These are phyloP conservation scores for Cylindrodendrum hubeiense DNA, from an alignment of 2,329 filamentous ascomycete genomes.

Conservation along the genomic window DNA sequence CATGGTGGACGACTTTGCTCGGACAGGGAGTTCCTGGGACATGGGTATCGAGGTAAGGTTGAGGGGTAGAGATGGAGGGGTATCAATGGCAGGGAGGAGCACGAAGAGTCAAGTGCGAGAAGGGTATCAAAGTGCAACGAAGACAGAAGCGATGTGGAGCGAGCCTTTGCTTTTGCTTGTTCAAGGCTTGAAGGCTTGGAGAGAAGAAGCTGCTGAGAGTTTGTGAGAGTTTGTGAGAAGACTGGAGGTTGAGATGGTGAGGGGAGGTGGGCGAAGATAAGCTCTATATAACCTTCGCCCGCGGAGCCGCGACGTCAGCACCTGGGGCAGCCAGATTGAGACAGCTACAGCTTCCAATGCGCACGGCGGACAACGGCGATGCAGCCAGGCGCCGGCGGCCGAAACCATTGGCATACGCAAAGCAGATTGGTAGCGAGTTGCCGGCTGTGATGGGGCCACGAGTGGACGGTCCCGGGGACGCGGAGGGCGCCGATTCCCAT, in stretches of 20 bases:
- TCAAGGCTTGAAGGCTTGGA: constrained; percentile 9
- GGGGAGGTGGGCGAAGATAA: constrained; percentile 18
- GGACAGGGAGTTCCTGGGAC: constrained; percentile 27
- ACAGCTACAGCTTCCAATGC: constrained; percentile 26
- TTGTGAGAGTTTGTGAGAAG: constrained; percentile 10
- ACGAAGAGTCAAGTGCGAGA: neutral
- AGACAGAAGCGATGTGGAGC: neutral
- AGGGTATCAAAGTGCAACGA: constrained; percentile 9
- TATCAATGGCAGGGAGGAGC: constrained; percentile 7
- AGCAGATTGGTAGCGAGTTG: constrained; percentile 34
- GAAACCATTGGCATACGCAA: constrained; percentile 29
- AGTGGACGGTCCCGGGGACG: constrained; percentile 37
- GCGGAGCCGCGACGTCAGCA: constrained; percentile 10
- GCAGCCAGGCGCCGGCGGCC: constrained; percentile 37
- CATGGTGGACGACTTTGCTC: constrained; percentile 55
- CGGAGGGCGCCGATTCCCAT: constrained; percentile 47
- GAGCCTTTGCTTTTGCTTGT: constrained; percentile 11
- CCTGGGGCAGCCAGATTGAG: constrained; percentile 25
- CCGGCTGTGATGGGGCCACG: constrained; percentile 38
- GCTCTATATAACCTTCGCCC: constrained; percentile 21
- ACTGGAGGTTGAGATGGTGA: neutral
- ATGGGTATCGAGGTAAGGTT: constrained; percentile 20
- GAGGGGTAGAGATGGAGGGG: constrained; percentile 18
- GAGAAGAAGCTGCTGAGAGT: constrained; percentile 3
- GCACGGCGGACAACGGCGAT: constrained; percentile 43